Conservation (phyloP, 371 early-diverging fungal species). For the Circinella umbellata region DNA sequence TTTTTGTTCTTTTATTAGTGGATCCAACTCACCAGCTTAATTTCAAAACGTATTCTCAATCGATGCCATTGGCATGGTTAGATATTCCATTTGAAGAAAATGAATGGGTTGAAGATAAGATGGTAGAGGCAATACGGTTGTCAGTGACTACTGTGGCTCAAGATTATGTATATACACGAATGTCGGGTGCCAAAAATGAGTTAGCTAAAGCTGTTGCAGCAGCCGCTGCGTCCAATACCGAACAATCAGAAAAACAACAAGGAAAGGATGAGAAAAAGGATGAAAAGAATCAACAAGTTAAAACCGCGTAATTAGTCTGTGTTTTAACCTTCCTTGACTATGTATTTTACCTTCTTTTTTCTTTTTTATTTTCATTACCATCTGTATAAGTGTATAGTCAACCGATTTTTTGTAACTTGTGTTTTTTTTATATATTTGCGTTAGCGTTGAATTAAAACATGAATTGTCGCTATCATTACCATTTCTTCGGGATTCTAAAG, state of each 20-base stretch:
- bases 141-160: conserved; percentile 66
- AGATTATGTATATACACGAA: conserved; percentile 74
- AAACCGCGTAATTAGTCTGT: not conserved
- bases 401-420: too few relatives aligned
- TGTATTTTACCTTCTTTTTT: too few relatives aligned
- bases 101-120: conserved; percentile 73
- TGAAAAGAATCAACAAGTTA: not conserved
- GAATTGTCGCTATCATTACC: too few relatives aligned
- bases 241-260: not conserved
- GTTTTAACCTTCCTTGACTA: too few relatives aligned
- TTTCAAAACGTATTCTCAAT: conserved; percentile 65
- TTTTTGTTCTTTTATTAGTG: conserved; percentile 56
- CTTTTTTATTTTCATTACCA: too few relatives aligned
- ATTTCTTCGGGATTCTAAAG: too few relatives aligned
- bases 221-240: not conserved
- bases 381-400: too few relatives aligned
- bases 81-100: conserved; percentile 70
- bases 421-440: too few relatives aligned
- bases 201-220: conserved; percentile 16
- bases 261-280: not conserved
- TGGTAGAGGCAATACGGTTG: conserved; percentile 61
- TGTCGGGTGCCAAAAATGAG: conserved; percentile 45
- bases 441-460: too few relatives aligned
- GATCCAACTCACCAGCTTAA: conserved; percentile 68
- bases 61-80: conserved; percentile 62